Evolutionary conservation across 805 yeast genomes (phyloP), one percentile per base, ranked within the genome.

Genomic region (Peterozyma xylosa): DNA sequence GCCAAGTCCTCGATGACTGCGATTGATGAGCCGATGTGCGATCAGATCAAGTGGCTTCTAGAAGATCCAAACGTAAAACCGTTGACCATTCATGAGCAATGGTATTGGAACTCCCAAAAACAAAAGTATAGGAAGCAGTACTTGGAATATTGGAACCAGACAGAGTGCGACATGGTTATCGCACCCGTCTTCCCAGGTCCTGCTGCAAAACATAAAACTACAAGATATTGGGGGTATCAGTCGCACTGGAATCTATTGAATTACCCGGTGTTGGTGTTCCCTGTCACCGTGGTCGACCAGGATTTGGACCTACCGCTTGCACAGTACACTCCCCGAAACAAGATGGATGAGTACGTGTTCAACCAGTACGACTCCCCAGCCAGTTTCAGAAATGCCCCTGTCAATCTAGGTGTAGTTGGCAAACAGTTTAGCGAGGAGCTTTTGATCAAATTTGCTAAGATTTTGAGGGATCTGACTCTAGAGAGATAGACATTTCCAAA

Each of bases 171-270:
- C 52, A 76, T 73, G 51, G 68, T 84, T 46, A 57, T 84, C 38
- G 67, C 78, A 39, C 89, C 90, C 42, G 67, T 78, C 7, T 78
- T 80, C 58, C 73, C 70, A 43, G 78, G 78, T 45, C 83, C 80
- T 38, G 86, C 90, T 15, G 82, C 87, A 38, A 67, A 70, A 44
- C 80, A 81, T 3, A 78, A 73, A 41, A 70, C 70, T 18, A 65
- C 77, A 9, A 73, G 73, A 53, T 81, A 80, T 61, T 83, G 89
- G 87, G 81, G 87, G 1, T 84, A 83, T 66, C 81, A 88, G 3
- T 65, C 82, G 2, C 66, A 81, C 51, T 83, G 80, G 78, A 83
- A 83, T 60, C 55, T 81, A 44, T 59, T 82, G 47, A 90, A 83
- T 57, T 70, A 74, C 53, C 87, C 90, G 15, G 72, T 75, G 32